Conservation (phyloP, 768 basidiomycete species). For the Suillus tomentosus region DNA sequence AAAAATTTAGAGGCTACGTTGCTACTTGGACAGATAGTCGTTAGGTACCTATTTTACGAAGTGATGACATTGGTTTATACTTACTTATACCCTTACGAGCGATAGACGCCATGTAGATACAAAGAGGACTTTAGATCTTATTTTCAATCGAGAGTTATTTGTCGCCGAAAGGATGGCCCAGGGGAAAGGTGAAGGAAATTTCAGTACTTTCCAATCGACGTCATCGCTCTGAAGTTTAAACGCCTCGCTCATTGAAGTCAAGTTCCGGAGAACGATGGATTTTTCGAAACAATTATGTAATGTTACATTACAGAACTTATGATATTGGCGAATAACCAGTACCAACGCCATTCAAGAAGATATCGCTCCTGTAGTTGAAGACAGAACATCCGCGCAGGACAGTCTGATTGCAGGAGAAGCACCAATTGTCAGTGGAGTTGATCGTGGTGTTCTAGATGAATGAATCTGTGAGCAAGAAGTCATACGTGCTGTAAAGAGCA, state of each 20-base stretch:
- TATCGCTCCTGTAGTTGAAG: constrained; percentile 30
- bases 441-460: constrained; percentile 25
- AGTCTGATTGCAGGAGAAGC: constrained; percentile 36
- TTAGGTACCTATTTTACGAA: not conserved
- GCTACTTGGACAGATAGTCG: not conserved
- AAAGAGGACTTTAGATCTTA: not conserved
- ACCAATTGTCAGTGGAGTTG: constrained; percentile 36
- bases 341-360: constrained; percentile 24
- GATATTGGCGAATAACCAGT: not conserved
- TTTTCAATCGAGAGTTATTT: not conserved
- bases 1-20: not conserved
- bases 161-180: not conserved
- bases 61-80: not conserved
- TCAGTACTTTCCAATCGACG: too few relatives aligned
- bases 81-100: not conserved
- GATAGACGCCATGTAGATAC: not conserved
- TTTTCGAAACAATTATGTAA: not conserved
- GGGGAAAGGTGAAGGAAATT: not conserved
- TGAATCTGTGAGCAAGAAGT: not conserved
- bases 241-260: not conserved
- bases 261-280: not conserved
- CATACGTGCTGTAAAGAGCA: too few relatives aligned
- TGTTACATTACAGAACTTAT: not conserved
- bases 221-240: not conserved
- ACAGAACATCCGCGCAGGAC: constrained; percentile 33